A percentile compares a stretch with the other conserved stretches of the same genome.
These are phyloP conservation scores for Ophiostoma triangulosporum DNA, from an alignment of 2,329 filamentous ascomycete genomes.

Conservation along the genomic window DNA sequence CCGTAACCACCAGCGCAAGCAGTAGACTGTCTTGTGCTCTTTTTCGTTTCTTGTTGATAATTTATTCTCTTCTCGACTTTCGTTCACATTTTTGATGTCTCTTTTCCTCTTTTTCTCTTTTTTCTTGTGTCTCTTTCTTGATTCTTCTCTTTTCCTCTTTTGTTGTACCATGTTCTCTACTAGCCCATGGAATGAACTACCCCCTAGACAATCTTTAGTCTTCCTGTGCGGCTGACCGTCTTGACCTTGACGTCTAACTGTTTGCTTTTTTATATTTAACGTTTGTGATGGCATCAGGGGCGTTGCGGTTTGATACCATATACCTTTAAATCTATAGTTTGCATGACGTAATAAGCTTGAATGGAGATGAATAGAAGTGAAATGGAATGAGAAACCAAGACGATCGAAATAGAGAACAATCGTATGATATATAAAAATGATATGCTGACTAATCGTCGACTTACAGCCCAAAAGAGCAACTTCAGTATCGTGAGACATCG, in stretches of 20 bases:
- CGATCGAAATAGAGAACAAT: background rate
- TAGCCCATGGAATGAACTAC: background rate
- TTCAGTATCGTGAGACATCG: background rate
- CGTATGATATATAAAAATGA: background rate
- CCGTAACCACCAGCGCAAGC: slow-evolving; percentile 17
- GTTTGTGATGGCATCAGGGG: slow-evolving; percentile 1
- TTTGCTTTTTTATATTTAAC: background rate
- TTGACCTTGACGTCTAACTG: background rate
- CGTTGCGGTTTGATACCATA: slow-evolving; percentile 1
- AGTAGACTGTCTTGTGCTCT: background rate
- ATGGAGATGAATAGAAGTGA: too few relatives aligned
- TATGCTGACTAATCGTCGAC: background rate
- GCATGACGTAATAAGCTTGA: background rate
- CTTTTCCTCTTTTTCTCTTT: background rate
- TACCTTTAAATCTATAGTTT: background rate
- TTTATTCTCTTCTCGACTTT: slow-evolving; percentile 1
- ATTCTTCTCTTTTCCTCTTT: background rate
- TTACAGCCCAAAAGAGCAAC: background rate
- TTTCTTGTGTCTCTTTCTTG: background rate
- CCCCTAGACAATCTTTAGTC: background rate
- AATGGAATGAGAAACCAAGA: background rate
- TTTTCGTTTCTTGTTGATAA: slow-evolving; percentile 1
- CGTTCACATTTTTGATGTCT: background rate
- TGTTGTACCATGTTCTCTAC: too few relatives aligned
- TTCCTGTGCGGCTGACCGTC: background rate